phyloP scores from a whole-genome alignment of 2,329 filamentous ascomycete species.

The Paecilomyces fulvus region DNA sequence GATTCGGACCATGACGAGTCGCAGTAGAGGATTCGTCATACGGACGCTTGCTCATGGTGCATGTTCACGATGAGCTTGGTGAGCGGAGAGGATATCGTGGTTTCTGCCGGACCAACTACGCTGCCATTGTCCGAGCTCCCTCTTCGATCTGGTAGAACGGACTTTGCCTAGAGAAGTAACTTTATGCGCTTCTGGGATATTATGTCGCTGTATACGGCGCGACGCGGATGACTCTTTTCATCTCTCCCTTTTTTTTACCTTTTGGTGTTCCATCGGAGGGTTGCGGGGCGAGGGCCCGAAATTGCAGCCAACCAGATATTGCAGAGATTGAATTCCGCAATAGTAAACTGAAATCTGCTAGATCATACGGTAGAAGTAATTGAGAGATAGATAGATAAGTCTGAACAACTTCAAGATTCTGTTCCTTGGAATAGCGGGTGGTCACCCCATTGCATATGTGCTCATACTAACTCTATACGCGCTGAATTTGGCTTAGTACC shows the following conservation, averaged over 20 bases:
- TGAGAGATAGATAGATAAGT: too few relatives aligned
- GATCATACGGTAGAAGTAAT: too few relatives aligned
- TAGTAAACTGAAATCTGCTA: too few relatives aligned
- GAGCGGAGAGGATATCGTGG: not conserved
- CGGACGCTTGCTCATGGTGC: constrained; percentile 31
- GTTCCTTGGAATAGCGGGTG: too few relatives aligned
- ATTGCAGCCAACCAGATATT: not conserved
- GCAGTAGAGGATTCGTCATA: constrained; percentile 18
- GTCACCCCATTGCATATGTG: too few relatives aligned
- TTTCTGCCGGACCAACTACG: not conserved
- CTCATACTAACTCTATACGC: too few relatives aligned
- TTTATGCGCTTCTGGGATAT: not conserved
- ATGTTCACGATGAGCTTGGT: constrained; percentile 6
- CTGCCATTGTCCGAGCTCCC: not conserved
- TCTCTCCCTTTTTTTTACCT: not conserved
- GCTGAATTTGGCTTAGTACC: too few relatives aligned
- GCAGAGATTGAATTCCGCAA: not conserved
- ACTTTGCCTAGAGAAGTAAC: not conserved
- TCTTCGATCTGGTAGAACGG: not conserved
- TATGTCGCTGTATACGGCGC: not conserved
- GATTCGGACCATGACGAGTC: constrained; percentile 12
- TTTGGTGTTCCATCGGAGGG: not conserved
- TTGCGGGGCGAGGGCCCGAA: not conserved
- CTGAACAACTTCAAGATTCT: too few relatives aligned
- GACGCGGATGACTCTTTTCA: not conserved